Conservation (phyloP, 2,329 filamentous ascomycete species). For the Aspergillus oerlinghausenensis region DNA sequence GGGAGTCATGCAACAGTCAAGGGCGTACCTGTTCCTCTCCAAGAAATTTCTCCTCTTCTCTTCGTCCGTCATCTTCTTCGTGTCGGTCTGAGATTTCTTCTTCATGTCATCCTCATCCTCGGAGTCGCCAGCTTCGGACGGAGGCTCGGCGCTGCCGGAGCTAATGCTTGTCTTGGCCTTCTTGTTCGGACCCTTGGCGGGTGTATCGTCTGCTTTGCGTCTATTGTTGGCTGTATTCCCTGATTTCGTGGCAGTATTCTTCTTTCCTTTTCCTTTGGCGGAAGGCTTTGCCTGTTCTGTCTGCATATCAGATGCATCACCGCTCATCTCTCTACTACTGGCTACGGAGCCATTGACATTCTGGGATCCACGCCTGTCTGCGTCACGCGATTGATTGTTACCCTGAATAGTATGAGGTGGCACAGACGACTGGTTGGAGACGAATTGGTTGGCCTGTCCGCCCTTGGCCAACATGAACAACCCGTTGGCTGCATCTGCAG, state of each 20-base stretch:
- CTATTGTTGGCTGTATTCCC: conserved; percentile 57
- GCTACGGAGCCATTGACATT: conserved; percentile 47
- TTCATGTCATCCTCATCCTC: conserved; percentile 46
- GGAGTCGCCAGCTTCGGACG: conserved; percentile 46
- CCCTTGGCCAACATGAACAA: conserved; percentile 79
- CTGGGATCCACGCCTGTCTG: conserved; percentile 40
- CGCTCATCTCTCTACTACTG: conserved; percentile 63
- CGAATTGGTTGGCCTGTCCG: conserved; percentile 53
- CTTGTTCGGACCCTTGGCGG: conserved; percentile 66
- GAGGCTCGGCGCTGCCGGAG: conserved; percentile 34
- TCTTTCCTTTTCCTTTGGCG: conserved; percentile 66
- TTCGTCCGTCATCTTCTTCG: conserved; percentile 92
- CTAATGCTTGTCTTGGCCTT: conserved; percentile 61
- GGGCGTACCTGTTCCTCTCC: conserved; percentile 81
- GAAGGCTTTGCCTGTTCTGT: conserved; percentile 62
- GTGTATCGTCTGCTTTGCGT: conserved; percentile 71
- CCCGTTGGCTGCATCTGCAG: conserved; percentile 90
- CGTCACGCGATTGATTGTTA: conserved; percentile 48
- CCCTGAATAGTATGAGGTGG: conserved; percentile 48
- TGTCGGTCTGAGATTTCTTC: conserved; percentile 51
- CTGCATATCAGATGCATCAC: conserved; percentile 67
- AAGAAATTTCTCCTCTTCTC: conserved; percentile 98
- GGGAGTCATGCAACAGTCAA: neutral
- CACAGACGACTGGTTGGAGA: conserved; percentile 47
- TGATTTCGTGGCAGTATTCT: conserved; percentile 48